These are phyloP conservation scores for Aureobasidium leucospermi DNA, from an alignment of 2,329 filamentous ascomycete species.

Conservation along the genomic window DNA sequence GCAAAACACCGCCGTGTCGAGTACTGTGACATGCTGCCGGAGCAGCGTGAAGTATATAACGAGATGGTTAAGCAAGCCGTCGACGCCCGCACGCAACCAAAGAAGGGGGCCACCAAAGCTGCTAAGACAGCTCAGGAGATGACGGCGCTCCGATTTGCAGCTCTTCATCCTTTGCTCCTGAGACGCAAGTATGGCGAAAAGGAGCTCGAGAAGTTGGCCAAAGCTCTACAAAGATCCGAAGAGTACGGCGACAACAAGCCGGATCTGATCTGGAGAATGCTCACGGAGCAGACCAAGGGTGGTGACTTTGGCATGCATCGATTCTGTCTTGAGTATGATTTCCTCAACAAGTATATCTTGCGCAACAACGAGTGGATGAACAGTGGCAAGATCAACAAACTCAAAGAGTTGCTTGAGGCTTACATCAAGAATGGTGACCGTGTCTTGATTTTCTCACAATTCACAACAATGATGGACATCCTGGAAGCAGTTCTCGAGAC, in stretches of 20 bases:
- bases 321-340: conserved; percentile 47
- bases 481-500: conserved; percentile 73
- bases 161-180: conserved; percentile 85
- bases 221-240: conserved; percentile 21
- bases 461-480: conserved; percentile 85
- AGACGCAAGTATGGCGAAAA: conserved; percentile 70
- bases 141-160: conserved; percentile 86
- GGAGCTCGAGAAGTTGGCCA: conserved; percentile 63
- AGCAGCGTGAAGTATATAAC: conserved; percentile 68
- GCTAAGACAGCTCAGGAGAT: conserved; percentile 37
- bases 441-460: conserved; percentile 86
- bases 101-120: conserved; percentile 5
- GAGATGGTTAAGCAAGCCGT: conserved; percentile 57
- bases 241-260: conserved; percentile 28
- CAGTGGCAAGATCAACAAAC: conserved; percentile 77
- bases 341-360: conserved; percentile 50
- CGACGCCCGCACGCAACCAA: conserved; percentile 30
- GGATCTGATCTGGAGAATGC: conserved; percentile 47
- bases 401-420: conserved; percentile 63
- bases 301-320: conserved; percentile 64
- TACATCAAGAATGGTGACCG: conserved; percentile 79
- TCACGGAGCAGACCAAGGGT: conserved; percentile 66
- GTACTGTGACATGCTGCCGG: conserved; percentile 68
- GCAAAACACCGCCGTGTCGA: conserved; percentile 70
- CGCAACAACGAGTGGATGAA: conserved; percentile 59